phyloP scores from a whole-genome alignment of 139 green algal species.

The Trebouxia sp. region DNA sequence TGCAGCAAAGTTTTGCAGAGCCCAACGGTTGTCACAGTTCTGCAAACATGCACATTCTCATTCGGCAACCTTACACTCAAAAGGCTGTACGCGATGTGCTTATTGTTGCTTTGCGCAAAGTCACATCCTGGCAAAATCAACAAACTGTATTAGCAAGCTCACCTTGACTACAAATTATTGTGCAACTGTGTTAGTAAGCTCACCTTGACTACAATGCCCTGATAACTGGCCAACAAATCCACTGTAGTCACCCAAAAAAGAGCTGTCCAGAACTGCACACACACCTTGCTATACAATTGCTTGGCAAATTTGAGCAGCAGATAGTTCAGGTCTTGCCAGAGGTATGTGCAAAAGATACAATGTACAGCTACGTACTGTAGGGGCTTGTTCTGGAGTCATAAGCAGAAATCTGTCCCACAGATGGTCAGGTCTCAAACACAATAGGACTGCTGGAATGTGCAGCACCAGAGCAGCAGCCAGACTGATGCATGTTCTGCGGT shows the following conservation, averaged over 20 bases:
- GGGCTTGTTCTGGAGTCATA: not conserved
- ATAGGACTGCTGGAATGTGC: constrained; percentile 27
- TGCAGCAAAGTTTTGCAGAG: no score
- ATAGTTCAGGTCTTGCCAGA: no score
- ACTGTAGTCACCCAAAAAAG: constrained; percentile 47
- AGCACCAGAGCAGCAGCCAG: not conserved
- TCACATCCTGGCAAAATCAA: no score
- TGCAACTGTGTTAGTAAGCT: not conserved
- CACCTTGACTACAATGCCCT: constrained; percentile 54
- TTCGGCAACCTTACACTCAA: no score
- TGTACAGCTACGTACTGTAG: not conserved
- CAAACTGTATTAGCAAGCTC: not conserved
- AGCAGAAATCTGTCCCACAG: constrained; percentile 36
- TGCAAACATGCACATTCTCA: no score
- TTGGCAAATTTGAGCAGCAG: no score
- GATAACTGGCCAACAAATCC: constrained; percentile 52
- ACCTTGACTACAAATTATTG: constrained; percentile 33
- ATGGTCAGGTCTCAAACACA: not conserved
- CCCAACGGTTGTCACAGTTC: no score
- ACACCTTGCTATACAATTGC: no score
- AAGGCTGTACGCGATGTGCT: no score
- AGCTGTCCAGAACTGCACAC: constrained; percentile 36
- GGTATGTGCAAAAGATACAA: no score
- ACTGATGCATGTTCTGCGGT: constrained; percentile 29
- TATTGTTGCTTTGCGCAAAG: no score